Conservation (phyloP, 2,329 filamentous ascomycete species). For the Lachnellula hyalina region DNA sequence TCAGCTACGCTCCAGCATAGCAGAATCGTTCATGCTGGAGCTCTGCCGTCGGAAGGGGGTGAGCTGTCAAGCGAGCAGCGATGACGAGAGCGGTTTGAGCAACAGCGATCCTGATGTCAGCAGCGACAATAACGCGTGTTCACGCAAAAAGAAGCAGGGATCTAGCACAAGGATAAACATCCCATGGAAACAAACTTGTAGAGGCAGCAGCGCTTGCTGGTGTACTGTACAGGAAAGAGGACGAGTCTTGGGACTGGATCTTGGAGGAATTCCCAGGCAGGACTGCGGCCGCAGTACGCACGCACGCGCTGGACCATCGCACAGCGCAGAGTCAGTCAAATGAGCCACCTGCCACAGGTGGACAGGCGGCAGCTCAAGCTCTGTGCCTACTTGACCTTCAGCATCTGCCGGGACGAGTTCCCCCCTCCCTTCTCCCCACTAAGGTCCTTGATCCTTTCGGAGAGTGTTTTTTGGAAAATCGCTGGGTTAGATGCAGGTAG, state of each 20-base stretch:
- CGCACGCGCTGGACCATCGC: conserved; percentile 12
- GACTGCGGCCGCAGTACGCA: conserved; percentile 6
- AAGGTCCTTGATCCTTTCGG: too few relatives aligned
- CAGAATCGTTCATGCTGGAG: conserved; percentile 5
- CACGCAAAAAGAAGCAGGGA: conserved; percentile 8
- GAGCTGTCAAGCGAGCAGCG: conserved; percentile 13
- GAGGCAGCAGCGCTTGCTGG: conserved; percentile 16
- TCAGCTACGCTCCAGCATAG: too few relatives aligned
- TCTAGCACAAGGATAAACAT: too few relatives aligned
- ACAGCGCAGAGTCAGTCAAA: neutral
- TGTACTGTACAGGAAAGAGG: conserved; percentile 13
- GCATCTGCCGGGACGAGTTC: neutral
- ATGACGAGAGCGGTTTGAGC: conserved; percentile 14
- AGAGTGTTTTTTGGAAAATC: too few relatives aligned
- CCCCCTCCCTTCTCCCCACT: too few relatives aligned
- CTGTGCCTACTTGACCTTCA: neutral
- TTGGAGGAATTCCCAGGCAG: conserved; percentile 10
- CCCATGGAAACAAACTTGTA: conserved; percentile 7
- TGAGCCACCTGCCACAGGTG: conserved; percentile 5
- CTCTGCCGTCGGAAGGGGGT: conserved; percentile 7
- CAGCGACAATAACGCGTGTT: conserved; percentile 11
- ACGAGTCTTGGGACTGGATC: conserved; percentile 16
- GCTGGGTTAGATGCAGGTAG: too few relatives aligned
- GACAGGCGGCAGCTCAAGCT: neutral
- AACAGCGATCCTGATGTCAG: neutral